Evolutionary conservation across 179 eudicot genomes (phyloP), one percentile per base, ranked within the genome.

Genomic region (Beta lomatogona): DNA sequence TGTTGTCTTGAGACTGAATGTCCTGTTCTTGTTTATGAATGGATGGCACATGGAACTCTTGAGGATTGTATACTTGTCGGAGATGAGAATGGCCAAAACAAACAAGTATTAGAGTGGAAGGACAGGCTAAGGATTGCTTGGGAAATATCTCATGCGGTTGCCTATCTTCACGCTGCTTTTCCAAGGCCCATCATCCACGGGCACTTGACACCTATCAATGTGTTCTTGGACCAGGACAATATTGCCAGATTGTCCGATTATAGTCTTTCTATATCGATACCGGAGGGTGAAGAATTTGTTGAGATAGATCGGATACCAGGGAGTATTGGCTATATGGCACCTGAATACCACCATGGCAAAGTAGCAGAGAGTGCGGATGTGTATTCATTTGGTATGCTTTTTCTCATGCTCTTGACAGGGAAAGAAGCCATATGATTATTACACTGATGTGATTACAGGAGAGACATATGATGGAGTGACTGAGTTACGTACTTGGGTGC

Each of bases 21-120:
- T 25, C 81, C 81, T 13, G 53, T 70, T 70, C 57, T 79, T 10
- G 65, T 79, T 45, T 79, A 69, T 46, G 81, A 70, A 9, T 69
- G 74, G 80, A 4, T 78, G 36, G 0, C 67, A 0, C 11, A 28
- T 22, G 41, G 21, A 63, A 63, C 44, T 41, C 81, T 79, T 55
- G 44, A 31, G 16, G 41, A 57, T 70, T n/a, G 71, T 5, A 5
- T 41, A 2, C 1, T 67, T 4, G n/a, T 67, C n/a, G 6, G 36
- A 31, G 9, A 67, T 67, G 19, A 67, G 46, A 36, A 36, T 36
- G 3, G 14, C 48, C 46, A 67, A 67, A 46, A 67, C 71, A 31
- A 36, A 41, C 45, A 1, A 71, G 3, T 5, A n/a, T 48, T 69
- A 44, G 53, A 44, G 22, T 69, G 53, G 73, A 69, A 69, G 22